Percentiles rank a stretch among this genome's conserved stretches.
Conservation (phyloP, 768 basidiomycete species). For the Mycena galericulata region DNA sequence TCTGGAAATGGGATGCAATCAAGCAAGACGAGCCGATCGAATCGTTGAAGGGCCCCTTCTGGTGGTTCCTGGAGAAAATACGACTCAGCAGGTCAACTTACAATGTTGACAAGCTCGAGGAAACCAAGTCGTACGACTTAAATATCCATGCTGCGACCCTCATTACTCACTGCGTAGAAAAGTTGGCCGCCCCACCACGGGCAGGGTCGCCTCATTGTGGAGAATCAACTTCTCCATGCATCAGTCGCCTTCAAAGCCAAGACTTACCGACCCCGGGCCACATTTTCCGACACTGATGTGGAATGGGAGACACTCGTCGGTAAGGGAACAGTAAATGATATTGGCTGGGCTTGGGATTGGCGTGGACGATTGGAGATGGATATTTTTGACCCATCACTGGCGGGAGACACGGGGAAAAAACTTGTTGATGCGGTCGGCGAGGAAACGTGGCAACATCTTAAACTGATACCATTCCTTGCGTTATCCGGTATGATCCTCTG, state of each 20-base stretch:
- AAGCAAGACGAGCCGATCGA: neutral
- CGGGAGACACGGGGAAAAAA: neutral
- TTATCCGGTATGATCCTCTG: slow-evolving; percentile 18
- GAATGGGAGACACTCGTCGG: slow-evolving; percentile 1
- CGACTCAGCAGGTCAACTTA: slow-evolving; percentile 2
- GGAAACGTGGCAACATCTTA: neutral
- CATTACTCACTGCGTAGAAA: too few relatives aligned
- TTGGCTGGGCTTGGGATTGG: slow-evolving; percentile 1
- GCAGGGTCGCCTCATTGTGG: too few relatives aligned
- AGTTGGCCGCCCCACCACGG: too few relatives aligned
- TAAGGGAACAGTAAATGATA: neutral
- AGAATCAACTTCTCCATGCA: neutral
- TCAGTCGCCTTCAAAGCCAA: neutral
- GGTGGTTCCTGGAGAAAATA: slow-evolving; percentile 13
- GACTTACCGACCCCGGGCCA: too few relatives aligned
- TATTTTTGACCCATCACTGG: slow-evolving; percentile 2
- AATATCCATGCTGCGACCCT: too few relatives aligned
- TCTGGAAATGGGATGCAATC: slow-evolving; percentile 17
- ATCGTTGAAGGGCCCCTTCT: slow-evolving; percentile 6
- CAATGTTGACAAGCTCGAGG: neutral
- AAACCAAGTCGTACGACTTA: slow-evolving; percentile 1
- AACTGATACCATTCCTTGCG: slow-evolving; percentile 1
- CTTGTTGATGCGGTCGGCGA: neutral
- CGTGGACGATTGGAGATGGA: slow-evolving; percentile 3
- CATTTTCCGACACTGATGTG: neutral